phyloP scores from a whole-genome alignment of 108 stramenopile species.

The Cyclotella baltica region DNA sequence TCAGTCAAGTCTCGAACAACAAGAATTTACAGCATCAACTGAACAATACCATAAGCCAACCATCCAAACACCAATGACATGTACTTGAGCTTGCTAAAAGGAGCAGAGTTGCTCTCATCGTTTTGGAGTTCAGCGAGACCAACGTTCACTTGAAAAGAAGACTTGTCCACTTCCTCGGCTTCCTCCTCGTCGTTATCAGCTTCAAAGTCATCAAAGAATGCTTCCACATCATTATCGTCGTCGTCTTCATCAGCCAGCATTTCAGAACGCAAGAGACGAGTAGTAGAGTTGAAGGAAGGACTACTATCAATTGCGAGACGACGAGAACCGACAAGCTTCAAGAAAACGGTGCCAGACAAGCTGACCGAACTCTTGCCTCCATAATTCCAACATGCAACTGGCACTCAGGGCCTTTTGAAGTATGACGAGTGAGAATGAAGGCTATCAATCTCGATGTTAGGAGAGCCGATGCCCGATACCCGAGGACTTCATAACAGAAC shows the following conservation, averaged over 20 bases:
- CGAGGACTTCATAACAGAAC: too few species aligned
- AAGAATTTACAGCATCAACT: background rate
- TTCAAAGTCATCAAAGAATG: too few species aligned
- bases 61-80: background rate
- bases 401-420: too few species aligned
- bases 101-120: background rate
- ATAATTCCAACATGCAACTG: too few species aligned
- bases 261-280: slow-evolving; percentile 13
- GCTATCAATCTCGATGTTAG: too few species aligned
- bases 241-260: background rate
- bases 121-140: background rate
- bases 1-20: background rate
- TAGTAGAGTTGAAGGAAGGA: too few species aligned
- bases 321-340: too few species aligned
- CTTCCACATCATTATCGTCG: background rate
- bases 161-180: background rate
- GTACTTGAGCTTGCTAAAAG: background rate
- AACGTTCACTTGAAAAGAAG: slow-evolving; percentile 14
- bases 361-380: too few species aligned
- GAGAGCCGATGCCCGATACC: too few species aligned
- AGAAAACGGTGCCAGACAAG: too few species aligned
- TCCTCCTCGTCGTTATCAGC: slow-evolving; percentile 1
- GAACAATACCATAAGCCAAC: background rate
- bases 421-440: too few species aligned
- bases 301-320: too few species aligned